These are phyloP conservation scores for Dittrichia graveolens DNA, from an alignment of 129 eudicot species.

Conservation along the genomic window DNA sequence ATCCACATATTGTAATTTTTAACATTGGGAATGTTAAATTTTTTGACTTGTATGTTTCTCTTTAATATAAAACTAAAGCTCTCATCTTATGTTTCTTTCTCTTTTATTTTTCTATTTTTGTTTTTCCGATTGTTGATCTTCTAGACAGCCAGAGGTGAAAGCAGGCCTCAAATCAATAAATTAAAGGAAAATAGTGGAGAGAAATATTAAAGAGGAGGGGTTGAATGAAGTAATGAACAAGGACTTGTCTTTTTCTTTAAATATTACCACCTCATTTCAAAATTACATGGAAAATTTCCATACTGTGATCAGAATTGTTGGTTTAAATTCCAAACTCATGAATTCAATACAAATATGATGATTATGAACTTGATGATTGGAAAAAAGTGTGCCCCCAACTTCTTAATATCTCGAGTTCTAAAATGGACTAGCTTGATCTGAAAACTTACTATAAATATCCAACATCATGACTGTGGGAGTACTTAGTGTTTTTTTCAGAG, in stretches of 20 bases:
- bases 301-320: background rate
- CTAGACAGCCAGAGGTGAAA: background rate
- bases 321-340: background rate
- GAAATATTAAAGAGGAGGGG: too few relatives aligned
- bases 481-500: background rate
- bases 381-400: background rate
- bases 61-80: background rate
- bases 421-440: background rate
- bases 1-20: slow-evolving; percentile 2
- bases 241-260: background rate
- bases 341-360: slow-evolving; percentile 1
- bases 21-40: background rate
- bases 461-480: background rate
- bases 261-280: background rate
- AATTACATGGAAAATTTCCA: too few relatives aligned
- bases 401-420: slow-evolving; percentile 10
- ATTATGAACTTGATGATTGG: background rate
- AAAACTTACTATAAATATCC: background rate
- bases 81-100: background rate
- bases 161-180: background rate
- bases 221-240: background rate
- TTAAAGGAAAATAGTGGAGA: too few relatives aligned
- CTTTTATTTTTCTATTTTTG: background rate
- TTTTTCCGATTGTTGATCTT: background rate
- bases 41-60: slow-evolving; percentile 4